These are phyloP conservation scores for Syzygium oleosum DNA, from an alignment of 345 rosid genomes.

Conservation along the genomic window DNA sequence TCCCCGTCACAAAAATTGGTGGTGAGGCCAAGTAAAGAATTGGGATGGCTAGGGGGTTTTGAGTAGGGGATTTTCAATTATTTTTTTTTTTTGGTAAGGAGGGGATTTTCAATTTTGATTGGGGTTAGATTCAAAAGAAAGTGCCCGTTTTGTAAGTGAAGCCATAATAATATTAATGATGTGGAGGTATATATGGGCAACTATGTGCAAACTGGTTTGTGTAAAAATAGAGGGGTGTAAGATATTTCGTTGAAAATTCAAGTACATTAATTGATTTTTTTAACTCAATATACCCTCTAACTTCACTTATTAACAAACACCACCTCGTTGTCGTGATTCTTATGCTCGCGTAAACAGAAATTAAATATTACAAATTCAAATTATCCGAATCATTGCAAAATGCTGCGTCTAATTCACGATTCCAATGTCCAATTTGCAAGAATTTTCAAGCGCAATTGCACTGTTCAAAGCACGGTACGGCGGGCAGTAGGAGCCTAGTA, in stretches of 20 bases:
- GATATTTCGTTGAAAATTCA: no score
- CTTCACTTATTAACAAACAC: not conserved
- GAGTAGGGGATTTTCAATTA: not conserved
- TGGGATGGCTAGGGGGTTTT: not conserved
- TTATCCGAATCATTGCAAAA: not conserved
- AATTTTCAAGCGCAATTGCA: not conserved
- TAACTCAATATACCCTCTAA: not conserved
- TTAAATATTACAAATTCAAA: not conserved
- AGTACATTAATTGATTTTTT: not conserved
- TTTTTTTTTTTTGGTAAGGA: no score
- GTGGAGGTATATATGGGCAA: rapidly evolving
- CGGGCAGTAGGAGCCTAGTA: not conserved
- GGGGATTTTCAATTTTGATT: not conserved
- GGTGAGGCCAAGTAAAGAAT: not conserved
- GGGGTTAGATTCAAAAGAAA: not conserved
- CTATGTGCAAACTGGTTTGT: not conserved
- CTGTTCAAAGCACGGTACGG: not conserved
- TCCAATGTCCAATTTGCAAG: not conserved
- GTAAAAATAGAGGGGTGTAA: not conserved
- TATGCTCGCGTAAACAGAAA: not conserved
- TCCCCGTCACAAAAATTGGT: not conserved
- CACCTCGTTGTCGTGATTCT: not conserved
- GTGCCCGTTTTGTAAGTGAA: not conserved
- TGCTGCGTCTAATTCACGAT: not conserved
- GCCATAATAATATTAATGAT: not conserved